phyloP scores from a whole-genome alignment of 2,329 filamentous ascomycete species.

The Beauveria sp. region DNA sequence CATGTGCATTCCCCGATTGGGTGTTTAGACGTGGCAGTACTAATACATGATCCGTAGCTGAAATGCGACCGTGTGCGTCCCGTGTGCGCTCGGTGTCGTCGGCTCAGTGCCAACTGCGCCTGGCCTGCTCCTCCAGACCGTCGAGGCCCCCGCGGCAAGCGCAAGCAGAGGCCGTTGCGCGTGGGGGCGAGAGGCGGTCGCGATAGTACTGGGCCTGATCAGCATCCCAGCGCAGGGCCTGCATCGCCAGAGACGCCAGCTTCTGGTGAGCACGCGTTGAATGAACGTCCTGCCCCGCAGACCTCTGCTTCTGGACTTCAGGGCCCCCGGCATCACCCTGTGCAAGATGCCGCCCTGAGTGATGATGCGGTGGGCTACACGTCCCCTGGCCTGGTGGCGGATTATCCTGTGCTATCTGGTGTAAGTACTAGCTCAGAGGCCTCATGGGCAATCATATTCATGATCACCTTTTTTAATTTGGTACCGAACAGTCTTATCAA shows the following conservation, averaged over 20 bases:
- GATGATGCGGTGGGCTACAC: neutral
- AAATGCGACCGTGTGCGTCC: neutral
- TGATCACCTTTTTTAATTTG: neutral
- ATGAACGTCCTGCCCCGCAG: neutral
- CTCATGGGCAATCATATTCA: too few relatives aligned
- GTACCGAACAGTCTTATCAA: neutral
- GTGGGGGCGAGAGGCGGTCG: neutral
- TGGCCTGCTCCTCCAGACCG: slow-evolving; percentile 1
- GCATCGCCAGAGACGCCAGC: neutral
- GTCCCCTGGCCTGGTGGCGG: neutral
- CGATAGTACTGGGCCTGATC: too few relatives aligned
- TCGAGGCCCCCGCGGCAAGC: neutral
- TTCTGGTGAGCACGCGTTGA: neutral
- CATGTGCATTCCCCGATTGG: neutral
- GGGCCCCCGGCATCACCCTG: too few relatives aligned
- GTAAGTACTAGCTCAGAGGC: neutral
- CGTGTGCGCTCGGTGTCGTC: neutral
- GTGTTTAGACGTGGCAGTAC: too few relatives aligned
- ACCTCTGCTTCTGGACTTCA: neutral
- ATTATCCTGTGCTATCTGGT: neutral
- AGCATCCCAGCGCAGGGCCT: neutral
- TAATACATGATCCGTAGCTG: neutral
- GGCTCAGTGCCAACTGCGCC: neutral
- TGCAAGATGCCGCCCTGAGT: neutral
- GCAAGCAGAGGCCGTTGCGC: neutral